These are phyloP conservation scores for Brassica balearica DNA, from an alignment of 441 rosid species.

Conservation along the genomic window DNA sequence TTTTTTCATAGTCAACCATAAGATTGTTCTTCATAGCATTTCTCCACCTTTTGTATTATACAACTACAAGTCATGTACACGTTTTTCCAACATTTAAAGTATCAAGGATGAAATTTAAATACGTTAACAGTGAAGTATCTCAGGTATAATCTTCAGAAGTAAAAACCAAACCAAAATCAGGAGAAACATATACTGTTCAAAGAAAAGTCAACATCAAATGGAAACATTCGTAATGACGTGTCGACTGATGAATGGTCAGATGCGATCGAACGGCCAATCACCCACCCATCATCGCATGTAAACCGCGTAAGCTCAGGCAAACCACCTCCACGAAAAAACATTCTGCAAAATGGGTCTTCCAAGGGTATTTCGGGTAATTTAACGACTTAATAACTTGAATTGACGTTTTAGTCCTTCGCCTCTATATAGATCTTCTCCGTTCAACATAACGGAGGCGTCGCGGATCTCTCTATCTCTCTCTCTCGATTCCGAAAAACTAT, in stretches of 20 bases:
- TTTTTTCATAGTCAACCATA: constrained; percentile 28
- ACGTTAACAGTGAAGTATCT: background rate
- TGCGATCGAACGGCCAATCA: constrained; percentile 26
- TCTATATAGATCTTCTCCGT: constrained; percentile 22
- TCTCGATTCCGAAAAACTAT: background rate
- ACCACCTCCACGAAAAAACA: constrained; percentile 22
- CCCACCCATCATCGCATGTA: constrained; percentile 23
- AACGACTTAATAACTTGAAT: background rate
- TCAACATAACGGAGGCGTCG: constrained; percentile 21
- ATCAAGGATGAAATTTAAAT: background rate
- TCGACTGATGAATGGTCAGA: background rate
- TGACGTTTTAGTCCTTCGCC: constrained; percentile 17
- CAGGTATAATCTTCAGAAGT: background rate
- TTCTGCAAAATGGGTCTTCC: background rate
- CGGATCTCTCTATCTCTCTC: background rate
- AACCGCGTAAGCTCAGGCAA: constrained; percentile 26
- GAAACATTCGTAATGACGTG: background rate
- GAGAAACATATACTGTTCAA: background rate
- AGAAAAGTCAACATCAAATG: constrained; percentile 24
- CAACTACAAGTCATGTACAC: constrained; percentile 16
- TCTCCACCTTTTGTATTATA: constrained; percentile 29
- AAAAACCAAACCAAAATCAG: constrained; percentile 2
- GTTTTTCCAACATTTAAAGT: background rate
- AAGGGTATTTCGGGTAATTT: constrained; percentile 21
- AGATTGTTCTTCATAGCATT: constrained; percentile 28